Percentiles rank a stretch among this genome's conserved stretches.
Evolutionary conservation across 1,284 basidiomycete genomes (phyloP).

Genomic region (Thecaphora thlaspeos): DNA sequence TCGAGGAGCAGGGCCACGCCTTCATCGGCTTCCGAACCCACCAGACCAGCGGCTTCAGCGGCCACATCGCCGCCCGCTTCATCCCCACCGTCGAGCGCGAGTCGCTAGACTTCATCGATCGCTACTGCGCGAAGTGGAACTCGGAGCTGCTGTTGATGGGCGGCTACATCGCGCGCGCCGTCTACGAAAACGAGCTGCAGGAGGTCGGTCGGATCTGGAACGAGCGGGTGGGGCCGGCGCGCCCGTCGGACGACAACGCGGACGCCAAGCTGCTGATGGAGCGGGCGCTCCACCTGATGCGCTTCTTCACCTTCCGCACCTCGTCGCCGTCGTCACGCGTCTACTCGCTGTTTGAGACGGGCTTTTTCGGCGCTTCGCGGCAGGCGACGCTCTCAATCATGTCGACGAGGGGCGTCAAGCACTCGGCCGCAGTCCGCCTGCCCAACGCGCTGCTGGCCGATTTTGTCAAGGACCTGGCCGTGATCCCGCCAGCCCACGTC

Average conservation of each 20-base stretch:
- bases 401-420: slow-evolving; percentile 74
- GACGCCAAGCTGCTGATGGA: slow-evolving; percentile 31
- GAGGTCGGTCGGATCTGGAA: slow-evolving; percentile 59
- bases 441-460: slow-evolving; percentile 72
- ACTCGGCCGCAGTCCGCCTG: slow-evolving; percentile 71
- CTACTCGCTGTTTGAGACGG: slow-evolving; percentile 72
- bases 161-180: slow-evolving; percentile 71
- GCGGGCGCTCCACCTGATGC: slow-evolving; percentile 76
- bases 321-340: slow-evolving; percentile 85
- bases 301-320: slow-evolving; percentile 60
- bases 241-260: slow-evolving; percentile 64
- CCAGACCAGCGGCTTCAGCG: slow-evolving; percentile 90
- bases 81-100: slow-evolving; percentile 97
- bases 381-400: slow-evolving; percentile 69
- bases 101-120: slow-evolving; percentile 70
- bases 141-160: slow-evolving; percentile 61
- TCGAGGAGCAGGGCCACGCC: slow-evolving; percentile 54
- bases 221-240: slow-evolving; percentile 61
- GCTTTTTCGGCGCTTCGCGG: slow-evolving; percentile 73
- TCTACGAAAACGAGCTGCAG: slow-evolving; percentile 81
- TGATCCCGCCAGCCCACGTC: slow-evolving; percentile 71
- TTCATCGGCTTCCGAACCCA: slow-evolving; percentile 65
- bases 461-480: slow-evolving; percentile 79
- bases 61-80: slow-evolving; percentile 86
- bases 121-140: slow-evolving; percentile 53